Evolutionary conservation across 345 rosid species (phyloP).

Genomic region (Physaria fendleri): DNA sequence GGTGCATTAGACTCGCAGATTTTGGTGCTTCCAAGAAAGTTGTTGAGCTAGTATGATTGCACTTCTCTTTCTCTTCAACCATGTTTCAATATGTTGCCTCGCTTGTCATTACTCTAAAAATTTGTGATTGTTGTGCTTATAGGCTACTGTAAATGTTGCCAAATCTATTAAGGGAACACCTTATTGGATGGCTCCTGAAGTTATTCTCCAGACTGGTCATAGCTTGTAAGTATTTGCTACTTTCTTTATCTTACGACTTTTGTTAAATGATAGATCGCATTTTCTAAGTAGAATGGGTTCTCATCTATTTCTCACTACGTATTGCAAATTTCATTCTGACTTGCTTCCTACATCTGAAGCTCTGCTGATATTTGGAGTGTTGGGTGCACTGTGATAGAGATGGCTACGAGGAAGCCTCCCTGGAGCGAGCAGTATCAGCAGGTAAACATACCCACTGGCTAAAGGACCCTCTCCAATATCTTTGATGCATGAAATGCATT

Average conservation of each 20-base stretch:
- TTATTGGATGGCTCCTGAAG: slow-evolving; percentile 98
- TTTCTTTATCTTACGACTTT: background rate
- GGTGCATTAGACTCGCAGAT: slow-evolving; percentile 85
- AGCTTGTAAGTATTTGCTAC: slow-evolving; percentile 57
- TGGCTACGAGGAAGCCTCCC: slow-evolving; percentile 98
- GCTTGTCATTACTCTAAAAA: background rate
- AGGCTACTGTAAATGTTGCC: slow-evolving; percentile 85
- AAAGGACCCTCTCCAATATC: slow-evolving; percentile 5
- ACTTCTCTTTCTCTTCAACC: background rate
- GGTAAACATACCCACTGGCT: slow-evolving; percentile 38
- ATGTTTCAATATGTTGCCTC: slow-evolving; percentile 1
- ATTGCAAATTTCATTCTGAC: slow-evolving; percentile 8
- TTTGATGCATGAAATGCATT: background rate
- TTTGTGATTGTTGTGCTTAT: slow-evolving; percentile 16
- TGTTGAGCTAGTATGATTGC: slow-evolving; percentile 43
- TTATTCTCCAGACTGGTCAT: slow-evolving; percentile 89
- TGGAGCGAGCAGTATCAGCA: slow-evolving; percentile 96
- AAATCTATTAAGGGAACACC: slow-evolving; percentile 95
- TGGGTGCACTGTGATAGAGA: slow-evolving; percentile 95
- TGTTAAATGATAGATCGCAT: slow-evolving; percentile 3
- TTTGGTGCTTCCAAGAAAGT: slow-evolving; percentile 94
- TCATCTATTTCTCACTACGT: background rate
- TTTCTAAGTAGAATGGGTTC: background rate
- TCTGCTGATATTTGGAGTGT: slow-evolving; percentile 98
- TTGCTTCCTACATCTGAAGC: slow-evolving; percentile 38